These are phyloP conservation scores for Diaporthe caulivora DNA, from an alignment of 2,329 filamentous ascomycete species.

Conservation along the genomic window DNA sequence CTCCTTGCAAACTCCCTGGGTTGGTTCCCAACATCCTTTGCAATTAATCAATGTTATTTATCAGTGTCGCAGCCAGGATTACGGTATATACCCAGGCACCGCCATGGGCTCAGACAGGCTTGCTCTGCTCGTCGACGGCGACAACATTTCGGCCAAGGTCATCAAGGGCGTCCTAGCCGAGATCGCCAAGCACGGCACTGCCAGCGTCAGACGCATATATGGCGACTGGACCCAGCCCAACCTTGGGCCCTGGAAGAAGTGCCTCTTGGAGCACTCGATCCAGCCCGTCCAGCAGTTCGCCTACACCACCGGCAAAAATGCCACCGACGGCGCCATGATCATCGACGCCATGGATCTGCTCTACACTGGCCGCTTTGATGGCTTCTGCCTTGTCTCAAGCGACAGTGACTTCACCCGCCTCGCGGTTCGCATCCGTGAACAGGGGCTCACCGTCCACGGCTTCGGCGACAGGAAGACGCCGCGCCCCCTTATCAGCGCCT, in stretches of 20 bases:
- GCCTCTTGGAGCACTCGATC: constrained; percentile 49
- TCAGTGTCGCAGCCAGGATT: too few species aligned
- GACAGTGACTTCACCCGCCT: constrained; percentile 52
- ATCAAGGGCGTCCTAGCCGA: constrained; percentile 45
- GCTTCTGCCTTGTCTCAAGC: constrained; percentile 46
- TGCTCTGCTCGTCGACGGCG: constrained; percentile 51
- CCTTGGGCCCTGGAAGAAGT: constrained; percentile 48
- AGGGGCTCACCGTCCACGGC: constrained; percentile 50
- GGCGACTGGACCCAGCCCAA: constrained; percentile 50
- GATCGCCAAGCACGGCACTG: constrained; percentile 50
- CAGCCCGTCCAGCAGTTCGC: constrained; percentile 53
- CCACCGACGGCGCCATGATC: constrained; percentile 52
- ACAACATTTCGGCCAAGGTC: constrained; percentile 46
- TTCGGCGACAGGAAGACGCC: constrained; percentile 51
- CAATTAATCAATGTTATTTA: neutral
- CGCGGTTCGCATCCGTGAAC: constrained; percentile 50
- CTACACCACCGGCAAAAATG: constrained; percentile 52
- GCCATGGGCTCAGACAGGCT: constrained; percentile 42
- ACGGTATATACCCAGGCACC: neutral
- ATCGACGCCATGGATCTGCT: constrained; percentile 55
- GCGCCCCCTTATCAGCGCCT: constrained; percentile 48
- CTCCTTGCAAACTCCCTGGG: neutral
- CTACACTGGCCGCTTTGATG: constrained; percentile 48
- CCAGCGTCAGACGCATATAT: constrained; percentile 49
- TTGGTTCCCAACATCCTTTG: too few species aligned